Conservation (phyloP, 1,284 basidiomycete genomes). For the Papiliotrema laurentii region DNA sequence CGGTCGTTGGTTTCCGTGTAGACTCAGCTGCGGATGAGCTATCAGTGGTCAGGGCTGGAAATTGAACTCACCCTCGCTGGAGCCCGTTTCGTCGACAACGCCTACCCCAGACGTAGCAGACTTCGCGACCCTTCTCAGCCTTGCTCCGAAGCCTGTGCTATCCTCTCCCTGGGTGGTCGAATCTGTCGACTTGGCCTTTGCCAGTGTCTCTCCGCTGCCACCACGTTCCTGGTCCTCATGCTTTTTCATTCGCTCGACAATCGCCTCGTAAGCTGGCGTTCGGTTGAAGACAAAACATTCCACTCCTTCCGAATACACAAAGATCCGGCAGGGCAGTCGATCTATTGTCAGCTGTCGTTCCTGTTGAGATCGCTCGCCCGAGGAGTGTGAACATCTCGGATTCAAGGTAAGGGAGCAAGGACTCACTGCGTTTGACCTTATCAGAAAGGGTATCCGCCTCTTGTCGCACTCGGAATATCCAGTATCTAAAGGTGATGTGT, state of each 20-base stretch:
- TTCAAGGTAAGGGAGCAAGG: no score
- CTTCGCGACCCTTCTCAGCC: slow-evolving; percentile 12
- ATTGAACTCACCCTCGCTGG: slow-evolving; percentile 1
- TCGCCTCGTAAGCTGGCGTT: slow-evolving; percentile 78
- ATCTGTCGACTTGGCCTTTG: background rate
- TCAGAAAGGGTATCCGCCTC: slow-evolving; percentile 44
- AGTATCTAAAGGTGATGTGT: slow-evolving; percentile 84
- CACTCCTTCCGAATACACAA: slow-evolving; percentile 70
- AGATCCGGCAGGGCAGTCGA: slow-evolving; percentile 67
- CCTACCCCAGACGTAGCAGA: slow-evolving; percentile 4
- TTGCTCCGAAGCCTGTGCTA: slow-evolving; percentile 7
- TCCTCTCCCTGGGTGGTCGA: background rate
- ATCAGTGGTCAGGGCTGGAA: background rate
- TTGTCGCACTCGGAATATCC: slow-evolving; percentile 67
- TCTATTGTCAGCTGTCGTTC: slow-evolving; percentile 21
- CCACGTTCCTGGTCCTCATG: slow-evolving; percentile 17
- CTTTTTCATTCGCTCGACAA: slow-evolving; percentile 66
- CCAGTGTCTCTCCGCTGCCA: slow-evolving; percentile 1
- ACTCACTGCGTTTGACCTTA: slow-evolving; percentile 34
- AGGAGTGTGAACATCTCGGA: no score
- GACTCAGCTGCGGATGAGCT: slow-evolving; percentile 1
- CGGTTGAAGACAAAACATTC: slow-evolving; percentile 89
- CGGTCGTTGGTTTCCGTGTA: slow-evolving; percentile 28
- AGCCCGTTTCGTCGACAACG: background rate
- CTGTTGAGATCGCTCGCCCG: no score